These are phyloP conservation scores for Bipolaris cookei DNA, from an alignment of 2,329 filamentous ascomycete genomes.

Conservation along the genomic window DNA sequence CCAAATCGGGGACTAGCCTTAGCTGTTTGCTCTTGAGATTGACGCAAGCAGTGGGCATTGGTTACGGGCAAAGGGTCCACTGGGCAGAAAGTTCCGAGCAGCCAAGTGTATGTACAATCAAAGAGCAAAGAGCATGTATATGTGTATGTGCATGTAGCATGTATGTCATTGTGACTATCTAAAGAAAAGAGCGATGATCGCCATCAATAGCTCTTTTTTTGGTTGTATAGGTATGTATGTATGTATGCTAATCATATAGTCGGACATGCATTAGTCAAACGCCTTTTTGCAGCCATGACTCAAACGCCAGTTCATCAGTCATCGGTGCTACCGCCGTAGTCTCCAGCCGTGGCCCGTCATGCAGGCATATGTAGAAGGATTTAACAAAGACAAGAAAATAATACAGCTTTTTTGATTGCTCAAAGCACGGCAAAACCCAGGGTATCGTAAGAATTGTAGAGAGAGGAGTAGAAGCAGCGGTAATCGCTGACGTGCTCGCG, in stretches of 20 bases:
- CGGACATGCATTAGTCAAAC: not conserved
- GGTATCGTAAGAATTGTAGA: conserved; percentile 21
- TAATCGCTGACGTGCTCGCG: not conserved
- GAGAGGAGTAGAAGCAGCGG: not conserved
- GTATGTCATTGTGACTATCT: not conserved
- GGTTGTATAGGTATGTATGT: no score
- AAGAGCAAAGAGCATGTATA: not conserved
- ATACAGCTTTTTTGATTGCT: conserved; percentile 12
- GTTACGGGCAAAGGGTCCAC: not conserved
- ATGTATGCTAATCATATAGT: not conserved
- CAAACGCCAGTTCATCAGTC: conserved; percentile 11
- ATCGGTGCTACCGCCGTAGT: not conserved
- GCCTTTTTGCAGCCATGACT: not conserved
- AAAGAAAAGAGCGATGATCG: not conserved
- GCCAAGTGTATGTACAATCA: no score
- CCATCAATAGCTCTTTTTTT: not conserved
- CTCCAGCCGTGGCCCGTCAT: not conserved
- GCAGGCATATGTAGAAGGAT: not conserved
- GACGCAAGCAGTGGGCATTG: not conserved
- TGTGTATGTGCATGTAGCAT: not conserved
- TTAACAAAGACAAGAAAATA: not conserved
- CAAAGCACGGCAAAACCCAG: conserved; percentile 14
- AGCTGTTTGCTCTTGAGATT: not conserved
- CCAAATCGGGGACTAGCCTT: not conserved
- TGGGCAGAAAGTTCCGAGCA: not conserved